Base-by-base conservation (phyloP, 1,139 yeast species). In the Sugiyamaella grinbergsii region DNA sequence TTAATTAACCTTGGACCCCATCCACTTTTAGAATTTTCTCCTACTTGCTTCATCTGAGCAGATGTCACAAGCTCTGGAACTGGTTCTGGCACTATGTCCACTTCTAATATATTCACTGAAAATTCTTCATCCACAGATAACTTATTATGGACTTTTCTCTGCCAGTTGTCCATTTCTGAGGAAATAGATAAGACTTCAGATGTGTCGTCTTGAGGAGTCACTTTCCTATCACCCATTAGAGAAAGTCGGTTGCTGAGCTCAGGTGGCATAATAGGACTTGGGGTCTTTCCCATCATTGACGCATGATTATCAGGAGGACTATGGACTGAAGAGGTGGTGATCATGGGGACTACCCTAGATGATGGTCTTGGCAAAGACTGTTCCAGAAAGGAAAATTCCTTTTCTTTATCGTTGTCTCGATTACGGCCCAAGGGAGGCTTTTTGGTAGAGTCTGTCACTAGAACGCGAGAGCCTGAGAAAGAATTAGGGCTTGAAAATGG, bases 1-100 rank as follows among this genome's bases (percentile, higher is more conserved):
- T 43, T 32, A 36, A 43, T 31, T 11, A 43, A 13, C 24, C 40
- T 43, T 5, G 47, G 47, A 2, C 45, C 45, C 45, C 45, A 41
- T n/a, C 45, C 26, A 20, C 33, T 15, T 36, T 22, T 43, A 2
- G 19, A 29, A 36, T 36, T 43, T 16, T 29, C 28, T 8, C 19
- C 16, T 10, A 24, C 33, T 24, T 28, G 15, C 15, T 36, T 40
- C 18, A 28, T 18, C 24, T 40, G 33, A 26, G 42, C 47, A 1
- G 47, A 43, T 32, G 38, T 26, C 2, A 36, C 42, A 15, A 34
- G 47, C 13, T 34, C 26, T 24, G 47, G 47, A 13, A 22, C 34
- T 19, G 47, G 33, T 16, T 43, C 26, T 2, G 41, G 15, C 6
- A 22, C 19, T n/a, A 13, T n/a, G 13, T 43, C 47, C 10, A 36